Evolutionary conservation across 1,284 basidiomycete genomes (phyloP).

Genomic region (Waitea zeae): DNA sequence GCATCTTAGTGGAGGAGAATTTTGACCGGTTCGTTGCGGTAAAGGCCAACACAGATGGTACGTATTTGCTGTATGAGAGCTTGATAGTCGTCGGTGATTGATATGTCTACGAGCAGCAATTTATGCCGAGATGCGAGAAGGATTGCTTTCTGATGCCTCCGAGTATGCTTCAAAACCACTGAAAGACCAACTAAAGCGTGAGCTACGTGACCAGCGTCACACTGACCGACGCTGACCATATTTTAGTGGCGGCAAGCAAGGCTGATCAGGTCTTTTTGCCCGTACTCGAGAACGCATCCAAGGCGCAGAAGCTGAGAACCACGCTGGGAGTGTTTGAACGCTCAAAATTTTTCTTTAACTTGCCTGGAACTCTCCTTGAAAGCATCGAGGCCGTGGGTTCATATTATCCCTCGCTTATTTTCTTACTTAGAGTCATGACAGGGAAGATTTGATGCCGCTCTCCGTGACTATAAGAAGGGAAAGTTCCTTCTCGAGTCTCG

Average conservation of each 20-base stretch:
- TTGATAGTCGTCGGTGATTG: neutral
- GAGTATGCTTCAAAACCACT: constrained; percentile 80
- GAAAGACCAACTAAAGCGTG: constrained; percentile 73
- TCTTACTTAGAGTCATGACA: constrained; percentile 13
- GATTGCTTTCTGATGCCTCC: constrained; percentile 56
- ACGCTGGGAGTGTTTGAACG: constrained; percentile 94
- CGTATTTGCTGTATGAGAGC: constrained; percentile 8
- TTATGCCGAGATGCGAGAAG: constrained; percentile 86
- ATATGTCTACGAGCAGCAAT: constrained; percentile 36
- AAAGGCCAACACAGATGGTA: constrained; percentile 91
- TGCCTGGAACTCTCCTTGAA: constrained; percentile 86
- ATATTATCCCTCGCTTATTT: neutral
- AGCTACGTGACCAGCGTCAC: constrained; percentile 13
- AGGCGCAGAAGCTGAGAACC: constrained; percentile 83
- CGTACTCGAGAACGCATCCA: constrained; percentile 89
- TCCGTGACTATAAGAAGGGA: constrained; percentile 96
- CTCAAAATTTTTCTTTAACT: constrained; percentile 96
- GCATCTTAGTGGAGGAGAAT: constrained; percentile 92
- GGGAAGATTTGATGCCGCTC: constrained; percentile 86
- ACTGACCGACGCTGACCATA: neutral
- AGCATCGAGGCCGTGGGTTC: constrained; percentile 67
- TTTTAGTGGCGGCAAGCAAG: constrained; percentile 65
- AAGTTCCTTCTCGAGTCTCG: constrained; percentile 80
- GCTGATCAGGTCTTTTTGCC: constrained; percentile 95
- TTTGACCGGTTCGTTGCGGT: constrained; percentile 97